Conservation (phyloP, 345 rosid genomes). For the Corchorus capsularis region DNA sequence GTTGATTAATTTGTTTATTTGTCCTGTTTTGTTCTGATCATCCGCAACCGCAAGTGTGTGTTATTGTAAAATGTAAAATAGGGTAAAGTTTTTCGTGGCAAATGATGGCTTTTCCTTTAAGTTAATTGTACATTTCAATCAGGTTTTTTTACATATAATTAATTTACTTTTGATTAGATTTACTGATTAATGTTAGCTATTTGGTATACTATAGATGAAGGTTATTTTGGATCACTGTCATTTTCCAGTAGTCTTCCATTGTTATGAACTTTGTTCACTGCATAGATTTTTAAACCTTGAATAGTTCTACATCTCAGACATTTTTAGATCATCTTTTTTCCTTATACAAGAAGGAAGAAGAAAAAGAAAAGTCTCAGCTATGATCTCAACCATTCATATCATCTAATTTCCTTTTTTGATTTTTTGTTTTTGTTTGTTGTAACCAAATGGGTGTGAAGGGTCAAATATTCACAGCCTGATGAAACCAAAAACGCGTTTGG, state of each 20-base stretch:
- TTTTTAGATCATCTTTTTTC: too few species aligned
- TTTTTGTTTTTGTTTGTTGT: too few species aligned
- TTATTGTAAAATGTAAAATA: not conserved
- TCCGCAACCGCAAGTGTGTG: not conserved
- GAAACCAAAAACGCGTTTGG: not conserved
- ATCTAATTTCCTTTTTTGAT: too few species aligned
- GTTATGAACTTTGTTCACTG: too few species aligned
- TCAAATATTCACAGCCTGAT: too few species aligned
- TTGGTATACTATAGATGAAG: not conserved
- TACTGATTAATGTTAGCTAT: not conserved
- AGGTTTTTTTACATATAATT: not conserved
- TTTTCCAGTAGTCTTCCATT: too few species aligned
- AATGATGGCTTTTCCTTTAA: not conserved
- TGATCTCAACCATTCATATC: too few species aligned
- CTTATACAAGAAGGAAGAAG: not conserved
- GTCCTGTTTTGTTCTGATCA: not conserved
- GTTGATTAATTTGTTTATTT: not conserved
- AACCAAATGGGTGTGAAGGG: too few species aligned
- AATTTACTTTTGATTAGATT: too few species aligned
- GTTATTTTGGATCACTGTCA: not conserved
- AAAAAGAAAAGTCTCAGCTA: not conserved
- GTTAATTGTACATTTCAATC: constrained; percentile 7
- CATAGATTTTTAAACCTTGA: too few species aligned
- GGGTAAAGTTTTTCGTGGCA: constrained; percentile 1
- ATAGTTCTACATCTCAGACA: too few species aligned